Conservation (phyloP, 805 yeast species). For the Ascoidea asiatica region DNA sequence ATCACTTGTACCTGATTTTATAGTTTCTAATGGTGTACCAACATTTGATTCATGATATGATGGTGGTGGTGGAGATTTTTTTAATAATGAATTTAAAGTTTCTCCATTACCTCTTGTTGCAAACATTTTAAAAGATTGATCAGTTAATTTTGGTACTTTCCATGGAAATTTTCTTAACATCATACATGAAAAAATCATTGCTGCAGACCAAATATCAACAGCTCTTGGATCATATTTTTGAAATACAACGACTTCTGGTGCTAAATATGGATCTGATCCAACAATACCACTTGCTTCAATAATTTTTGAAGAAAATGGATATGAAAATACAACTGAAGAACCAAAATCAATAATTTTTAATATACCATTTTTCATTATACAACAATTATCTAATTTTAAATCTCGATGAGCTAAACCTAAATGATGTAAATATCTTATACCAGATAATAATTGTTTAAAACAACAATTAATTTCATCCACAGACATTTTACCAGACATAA, state of each 20-base stretch:
- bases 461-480: slow-evolving; percentile 74
- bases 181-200: slow-evolving; percentile 88
- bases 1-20: not conserved
- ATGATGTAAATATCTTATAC: slow-evolving; percentile 66
- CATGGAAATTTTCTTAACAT: slow-evolving; percentile 84
- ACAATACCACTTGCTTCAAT: slow-evolving; percentile 76
- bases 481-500: slow-evolving; percentile 84
- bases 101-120: slow-evolving; percentile 61
- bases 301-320: slow-evolving; percentile 64
- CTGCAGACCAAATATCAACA: slow-evolving; percentile 88
- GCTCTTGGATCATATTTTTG: slow-evolving; percentile 83
- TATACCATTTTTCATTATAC: slow-evolving; percentile 67
- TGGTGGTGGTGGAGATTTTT: slow-evolving; percentile 36
- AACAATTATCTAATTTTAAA: slow-evolving; percentile 86
- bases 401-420: slow-evolving; percentile 89
- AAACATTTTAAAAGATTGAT: slow-evolving; percentile 72
- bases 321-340: slow-evolving; percentile 80
- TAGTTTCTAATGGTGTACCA: not conserved
- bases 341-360: slow-evolving; percentile 91
- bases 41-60: slow-evolving; percentile 5
- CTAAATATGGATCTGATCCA: slow-evolving; percentile 81
- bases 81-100: slow-evolving; percentile 48
- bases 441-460: slow-evolving; percentile 74
- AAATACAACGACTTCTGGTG: slow-evolving; percentile 84
- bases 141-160: slow-evolving; percentile 79